These are phyloP conservation scores for Pecoramyces ruminantium DNA, from an alignment of 192 early-diverging fungal species.

Conservation along the genomic window DNA sequence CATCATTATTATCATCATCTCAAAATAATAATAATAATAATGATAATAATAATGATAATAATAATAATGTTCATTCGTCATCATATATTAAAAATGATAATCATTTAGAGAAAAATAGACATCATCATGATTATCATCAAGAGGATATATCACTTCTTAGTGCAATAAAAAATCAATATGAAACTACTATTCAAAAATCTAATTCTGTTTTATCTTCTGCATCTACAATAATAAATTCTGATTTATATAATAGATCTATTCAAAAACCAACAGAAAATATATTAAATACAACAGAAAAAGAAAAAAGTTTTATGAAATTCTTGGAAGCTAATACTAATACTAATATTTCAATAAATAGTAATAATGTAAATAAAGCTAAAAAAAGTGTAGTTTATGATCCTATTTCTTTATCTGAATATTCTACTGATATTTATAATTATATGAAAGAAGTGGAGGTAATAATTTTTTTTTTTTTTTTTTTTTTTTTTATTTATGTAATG, in stretches of 20 bases:
- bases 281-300: background rate
- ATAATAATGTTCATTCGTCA: too few species aligned
- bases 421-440: background rate
- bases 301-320: background rate
- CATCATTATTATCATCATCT: too few species aligned
- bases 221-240: background rate
- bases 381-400: background rate
- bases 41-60: too few species aligned
- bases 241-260: background rate
- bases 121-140: too few species aligned
- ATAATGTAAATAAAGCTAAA: background rate
- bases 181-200: background rate
- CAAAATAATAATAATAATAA: too few species aligned
- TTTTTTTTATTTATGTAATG: too few species aligned
- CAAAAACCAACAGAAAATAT: background rate
- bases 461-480: too few species aligned
- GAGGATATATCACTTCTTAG: too few species aligned
- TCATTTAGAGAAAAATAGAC: too few species aligned
- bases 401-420: background rate
- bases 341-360: background rate
- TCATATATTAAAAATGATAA: too few species aligned
- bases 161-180: too few species aligned
- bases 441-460: background rate
- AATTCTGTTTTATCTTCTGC: background rate
- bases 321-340: background rate